phyloP scores from a whole-genome alignment of 495 filamentous ascomycete genomes.

The Tuber calosporum region DNA sequence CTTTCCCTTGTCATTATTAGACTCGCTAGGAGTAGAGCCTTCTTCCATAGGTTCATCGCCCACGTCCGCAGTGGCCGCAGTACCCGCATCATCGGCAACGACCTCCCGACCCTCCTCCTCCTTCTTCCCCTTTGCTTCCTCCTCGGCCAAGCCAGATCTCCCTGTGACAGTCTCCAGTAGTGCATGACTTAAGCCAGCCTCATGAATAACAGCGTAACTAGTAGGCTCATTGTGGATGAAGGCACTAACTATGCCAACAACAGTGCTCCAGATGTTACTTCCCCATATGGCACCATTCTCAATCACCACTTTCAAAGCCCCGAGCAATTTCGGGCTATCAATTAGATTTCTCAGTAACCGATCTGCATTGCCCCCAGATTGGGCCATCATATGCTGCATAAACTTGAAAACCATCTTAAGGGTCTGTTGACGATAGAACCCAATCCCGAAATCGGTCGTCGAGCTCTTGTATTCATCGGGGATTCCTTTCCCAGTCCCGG shows the following conservation, averaged over 20 bases:
- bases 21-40: conserved; percentile 45
- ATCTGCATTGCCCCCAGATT: conserved; percentile 76
- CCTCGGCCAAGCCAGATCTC: conserved; percentile 45
- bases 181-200: conserved; percentile 80
- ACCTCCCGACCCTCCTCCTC: conserved; percentile 39
- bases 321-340: conserved; percentile 77
- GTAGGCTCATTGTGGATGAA: conserved; percentile 99
- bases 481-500: conserved; percentile 62
- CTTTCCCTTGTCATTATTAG: conserved; percentile 45
- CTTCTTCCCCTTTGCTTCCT: conserved; percentile 41
- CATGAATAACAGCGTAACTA: conserved; percentile 88
- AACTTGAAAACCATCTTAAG: conserved; percentile 92
- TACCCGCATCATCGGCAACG: conserved; percentile 18
- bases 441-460: conserved; percentile 82
- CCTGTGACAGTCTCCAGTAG: conserved; percentile 75
- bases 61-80: conserved; percentile 32
- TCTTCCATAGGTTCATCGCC: conserved; percentile 44
- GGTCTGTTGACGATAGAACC: conserved; percentile 83
- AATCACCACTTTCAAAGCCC: conserved; percentile 72
- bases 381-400: conserved; percentile 87
- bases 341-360: conserved; percentile 85
- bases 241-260: conserved; percentile 79
- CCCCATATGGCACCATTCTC: conserved; percentile 71
- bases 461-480: conserved; percentile 68
- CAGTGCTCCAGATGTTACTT: conserved; percentile 86